phyloP scores from a whole-genome alignment of 345 rosid species.

The Eucalyptus regnans region DNA sequence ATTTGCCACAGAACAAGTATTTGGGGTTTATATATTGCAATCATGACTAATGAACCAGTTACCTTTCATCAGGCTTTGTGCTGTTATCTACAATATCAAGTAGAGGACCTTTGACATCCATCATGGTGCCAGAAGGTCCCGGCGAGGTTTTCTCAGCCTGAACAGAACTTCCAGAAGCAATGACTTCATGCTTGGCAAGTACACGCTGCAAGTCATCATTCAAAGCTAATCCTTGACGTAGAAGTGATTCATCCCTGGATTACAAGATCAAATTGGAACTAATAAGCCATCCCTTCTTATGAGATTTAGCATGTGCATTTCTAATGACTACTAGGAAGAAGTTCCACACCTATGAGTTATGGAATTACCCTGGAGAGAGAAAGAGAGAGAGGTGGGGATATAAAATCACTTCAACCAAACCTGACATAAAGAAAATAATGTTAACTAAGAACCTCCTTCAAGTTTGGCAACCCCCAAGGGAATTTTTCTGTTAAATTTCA shows the following conservation, averaged over 20 bases:
- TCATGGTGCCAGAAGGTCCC: conserved; percentile 40
- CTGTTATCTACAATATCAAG: conserved; percentile 59
- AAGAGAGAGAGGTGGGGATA: neutral
- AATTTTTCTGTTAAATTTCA: neutral
- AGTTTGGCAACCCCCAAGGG: neutral
- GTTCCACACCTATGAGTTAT: neutral
- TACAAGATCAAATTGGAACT: too few relatives aligned
- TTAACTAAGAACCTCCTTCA: neutral
- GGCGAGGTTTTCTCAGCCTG: conserved; percentile 35
- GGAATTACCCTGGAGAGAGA: neutral
- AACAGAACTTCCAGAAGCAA: conserved; percentile 56
- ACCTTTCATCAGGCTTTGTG: conserved; percentile 41
- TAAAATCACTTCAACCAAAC: neutral
- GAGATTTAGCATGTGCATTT: neutral
- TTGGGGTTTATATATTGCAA: neutral
- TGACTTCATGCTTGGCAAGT: conserved; percentile 71
- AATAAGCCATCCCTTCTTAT: neutral
- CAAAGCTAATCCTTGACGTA: too few relatives aligned
- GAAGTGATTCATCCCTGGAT: too few relatives aligned
- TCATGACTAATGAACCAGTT: neutral
- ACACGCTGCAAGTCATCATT: neutral
- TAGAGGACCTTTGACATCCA: conserved; percentile 51
- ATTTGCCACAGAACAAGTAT: neutral
- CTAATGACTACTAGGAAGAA: neutral
- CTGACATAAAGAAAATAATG: neutral